Percentiles rank a stretch among this genome's conserved stretches.
Evolutionary conservation across 2,329 filamentous ascomycete genomes (phyloP).

Genomic region (Parastagonospora nodorum): DNA sequence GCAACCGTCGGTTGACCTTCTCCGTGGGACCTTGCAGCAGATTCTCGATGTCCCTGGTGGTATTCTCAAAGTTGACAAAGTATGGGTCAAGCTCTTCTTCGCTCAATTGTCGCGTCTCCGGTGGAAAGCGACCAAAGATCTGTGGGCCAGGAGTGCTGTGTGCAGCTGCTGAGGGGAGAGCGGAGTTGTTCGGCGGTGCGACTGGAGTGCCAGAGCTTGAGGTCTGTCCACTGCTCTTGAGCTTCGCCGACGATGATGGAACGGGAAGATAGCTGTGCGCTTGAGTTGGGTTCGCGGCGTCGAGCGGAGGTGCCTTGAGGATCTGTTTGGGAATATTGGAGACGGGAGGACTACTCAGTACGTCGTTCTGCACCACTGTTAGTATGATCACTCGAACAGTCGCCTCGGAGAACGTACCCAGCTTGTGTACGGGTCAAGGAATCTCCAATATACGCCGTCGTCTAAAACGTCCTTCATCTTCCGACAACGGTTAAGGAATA

Average conservation of each 20-base stretch:
- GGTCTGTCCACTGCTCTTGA: constrained; percentile 63
- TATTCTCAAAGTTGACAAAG: constrained; percentile 90
- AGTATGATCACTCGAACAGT: background rate
- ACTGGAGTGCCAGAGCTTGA: constrained; percentile 58
- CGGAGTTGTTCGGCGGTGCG: constrained; percentile 57
- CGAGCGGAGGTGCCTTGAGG: constrained; percentile 90
- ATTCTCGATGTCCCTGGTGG: constrained; percentile 87
- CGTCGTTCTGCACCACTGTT: constrained; percentile 71
- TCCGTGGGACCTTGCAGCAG: constrained; percentile 93
- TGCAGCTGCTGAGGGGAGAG: constrained; percentile 59
- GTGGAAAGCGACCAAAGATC: constrained; percentile 79
- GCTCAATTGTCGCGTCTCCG: constrained; percentile 73
- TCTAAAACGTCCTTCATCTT: constrained; percentile 89
- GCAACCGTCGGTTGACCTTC: constrained; percentile 88
- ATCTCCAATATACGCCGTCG: constrained; percentile 97
- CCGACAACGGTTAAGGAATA: constrained; percentile 92
- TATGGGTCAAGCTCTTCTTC: constrained; percentile 95
- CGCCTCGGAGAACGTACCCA: constrained; percentile 68
- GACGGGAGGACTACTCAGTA: constrained; percentile 89
- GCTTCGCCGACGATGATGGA: constrained; percentile 81
- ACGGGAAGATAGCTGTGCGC: constrained; percentile 88
- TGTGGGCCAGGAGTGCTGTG: constrained; percentile 65
- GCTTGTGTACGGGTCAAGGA: constrained; percentile 96
- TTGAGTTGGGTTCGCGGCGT: constrained; percentile 87
- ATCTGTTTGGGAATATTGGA: constrained; percentile 92